A percentile compares a stretch with the other conserved stretches of the same genome.
Conservation (phyloP, 2,329 filamentous ascomycete genomes). For the Alternaria metachromatica region DNA sequence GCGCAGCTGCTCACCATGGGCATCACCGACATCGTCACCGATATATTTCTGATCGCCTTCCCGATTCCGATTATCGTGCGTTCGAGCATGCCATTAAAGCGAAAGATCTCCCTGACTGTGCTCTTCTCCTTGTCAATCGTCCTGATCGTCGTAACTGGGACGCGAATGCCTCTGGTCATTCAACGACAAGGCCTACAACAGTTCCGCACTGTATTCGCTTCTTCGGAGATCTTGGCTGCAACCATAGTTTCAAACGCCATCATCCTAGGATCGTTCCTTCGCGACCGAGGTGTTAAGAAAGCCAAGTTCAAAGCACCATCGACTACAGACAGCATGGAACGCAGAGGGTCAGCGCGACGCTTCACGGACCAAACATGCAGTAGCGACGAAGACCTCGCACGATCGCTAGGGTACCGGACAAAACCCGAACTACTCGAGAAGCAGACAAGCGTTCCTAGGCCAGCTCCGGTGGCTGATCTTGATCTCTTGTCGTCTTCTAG, state of each 20-base stretch:
- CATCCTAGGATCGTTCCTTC: slow-evolving; percentile 89
- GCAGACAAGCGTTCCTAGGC: slow-evolving; percentile 51
- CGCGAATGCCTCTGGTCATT: slow-evolving; percentile 82
- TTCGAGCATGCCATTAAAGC: slow-evolving; percentile 76
- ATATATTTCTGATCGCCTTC: slow-evolving; percentile 84
- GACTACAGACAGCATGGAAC: slow-evolving; percentile 59
- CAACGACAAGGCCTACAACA: slow-evolving; percentile 75
- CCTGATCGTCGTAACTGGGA: slow-evolving; percentile 79
- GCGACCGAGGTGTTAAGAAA: slow-evolving; percentile 90
- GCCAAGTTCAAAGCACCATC: slow-evolving; percentile 71
- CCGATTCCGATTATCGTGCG: slow-evolving; percentile 86
- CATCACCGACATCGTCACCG: slow-evolving; percentile 85
- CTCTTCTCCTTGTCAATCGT: slow-evolving; percentile 86
- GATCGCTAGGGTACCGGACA: slow-evolving; percentile 76
- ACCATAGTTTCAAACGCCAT: slow-evolving; percentile 86
- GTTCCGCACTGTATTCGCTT: slow-evolving; percentile 86
- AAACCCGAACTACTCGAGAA: slow-evolving; percentile 57
- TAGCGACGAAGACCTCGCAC: slow-evolving; percentile 89
- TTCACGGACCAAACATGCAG: slow-evolving; percentile 78
- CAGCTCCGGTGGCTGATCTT: slow-evolving; percentile 43
- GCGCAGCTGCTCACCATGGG: slow-evolving; percentile 90
- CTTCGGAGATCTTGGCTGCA: slow-evolving; percentile 87
- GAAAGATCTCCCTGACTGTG: slow-evolving; percentile 78
- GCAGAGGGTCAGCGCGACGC: slow-evolving; percentile 64
- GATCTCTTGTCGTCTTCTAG: slow-evolving; percentile 31